Evolutionary conservation across 805 yeast species (phyloP).

Genomic region (Lachancea kluyveri): DNA sequence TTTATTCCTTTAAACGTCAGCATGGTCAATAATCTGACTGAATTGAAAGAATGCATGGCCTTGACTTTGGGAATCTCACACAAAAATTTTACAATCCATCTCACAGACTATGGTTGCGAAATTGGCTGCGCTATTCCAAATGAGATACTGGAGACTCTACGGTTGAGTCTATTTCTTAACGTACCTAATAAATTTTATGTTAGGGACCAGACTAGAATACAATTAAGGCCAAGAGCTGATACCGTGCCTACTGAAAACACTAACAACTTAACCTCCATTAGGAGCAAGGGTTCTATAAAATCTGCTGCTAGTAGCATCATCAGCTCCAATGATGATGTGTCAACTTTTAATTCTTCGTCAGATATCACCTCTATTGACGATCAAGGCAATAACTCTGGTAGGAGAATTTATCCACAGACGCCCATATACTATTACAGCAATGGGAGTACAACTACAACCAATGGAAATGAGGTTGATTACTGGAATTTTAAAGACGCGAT

Average conservation of each 20-base stretch:
- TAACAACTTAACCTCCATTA: constrained; percentile 15
- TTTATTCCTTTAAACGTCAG: constrained; percentile 47
- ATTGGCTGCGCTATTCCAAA: constrained; percentile 55
- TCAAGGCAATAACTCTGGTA: constrained; percentile 16
- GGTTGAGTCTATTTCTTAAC: constrained; percentile 31
- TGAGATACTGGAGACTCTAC: constrained; percentile 34
- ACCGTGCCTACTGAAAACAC: constrained; percentile 14
- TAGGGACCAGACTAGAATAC: constrained; percentile 21
- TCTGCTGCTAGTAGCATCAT: constrained; percentile 23
- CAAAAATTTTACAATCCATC: constrained; percentile 37
- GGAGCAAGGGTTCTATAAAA: constrained; percentile 23
- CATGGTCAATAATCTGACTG: constrained; percentile 24
- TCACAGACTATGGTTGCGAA: constrained; percentile 63
- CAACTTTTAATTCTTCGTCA: constrained; percentile 24
- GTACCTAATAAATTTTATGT: constrained; percentile 26
- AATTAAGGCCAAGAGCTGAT: constrained; percentile 15
- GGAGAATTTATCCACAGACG: constrained; percentile 27
- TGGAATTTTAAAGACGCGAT: constrained; percentile 24
- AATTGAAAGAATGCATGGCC: constrained; percentile 37
- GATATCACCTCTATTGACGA: constrained; percentile 29
- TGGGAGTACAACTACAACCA: constrained; percentile 6
- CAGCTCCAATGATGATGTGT: constrained; percentile 24
- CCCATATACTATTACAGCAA: constrained; percentile 29
- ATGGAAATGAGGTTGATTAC: constrained; percentile 23
- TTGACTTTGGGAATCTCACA: constrained; percentile 29